Evolutionary conservation across 768 basidiomycete genomes (phyloP).

Genomic region (Grammothele lineata): DNA sequence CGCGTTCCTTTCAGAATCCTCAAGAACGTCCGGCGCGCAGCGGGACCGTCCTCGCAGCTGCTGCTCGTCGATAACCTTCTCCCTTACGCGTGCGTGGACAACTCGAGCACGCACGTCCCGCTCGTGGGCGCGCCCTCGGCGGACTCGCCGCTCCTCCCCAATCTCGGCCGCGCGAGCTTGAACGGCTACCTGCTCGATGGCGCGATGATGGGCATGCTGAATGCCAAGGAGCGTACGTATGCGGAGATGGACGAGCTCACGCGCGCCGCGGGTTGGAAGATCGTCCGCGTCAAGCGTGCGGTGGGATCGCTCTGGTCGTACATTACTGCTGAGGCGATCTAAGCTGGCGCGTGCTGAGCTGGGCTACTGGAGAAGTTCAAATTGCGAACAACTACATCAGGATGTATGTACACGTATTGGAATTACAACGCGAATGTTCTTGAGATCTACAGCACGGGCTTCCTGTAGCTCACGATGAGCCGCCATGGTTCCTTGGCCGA

Average conservation of each 20-base stretch:
- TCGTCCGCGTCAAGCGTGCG: constrained; percentile 46
- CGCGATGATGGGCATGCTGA: constrained; percentile 60
- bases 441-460: constrained; percentile 2
- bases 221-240: constrained; percentile 62
- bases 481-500: constrained; percentile 3
- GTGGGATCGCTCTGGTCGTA: constrained; percentile 14
- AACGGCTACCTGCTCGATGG: constrained; percentile 10
- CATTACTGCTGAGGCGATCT: constrained; percentile 5
- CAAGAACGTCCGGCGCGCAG: not conserved
- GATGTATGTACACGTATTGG: too few relatives aligned
- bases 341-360: not conserved
- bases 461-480: constrained; percentile 4
- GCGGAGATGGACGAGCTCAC: constrained; percentile 52
- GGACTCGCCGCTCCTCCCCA: constrained; percentile 13
- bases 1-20: constrained; percentile 9
- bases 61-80: constrained; percentile 10
- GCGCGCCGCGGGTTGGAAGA: constrained; percentile 59
- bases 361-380: not conserved
- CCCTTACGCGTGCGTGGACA: constrained; percentile 8
- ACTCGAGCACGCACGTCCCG: not conserved
- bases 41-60: constrained; percentile 6
- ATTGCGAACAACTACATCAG: not conserved
- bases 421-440: too few relatives aligned
- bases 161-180: constrained; percentile 10
- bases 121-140: not conserved